A percentile compares a stretch with the other conserved stretches of the same genome.
These are phyloP conservation scores for Blastobotrys peoriensis DNA, from an alignment of 805 yeast genomes.

Conservation along the genomic window DNA sequence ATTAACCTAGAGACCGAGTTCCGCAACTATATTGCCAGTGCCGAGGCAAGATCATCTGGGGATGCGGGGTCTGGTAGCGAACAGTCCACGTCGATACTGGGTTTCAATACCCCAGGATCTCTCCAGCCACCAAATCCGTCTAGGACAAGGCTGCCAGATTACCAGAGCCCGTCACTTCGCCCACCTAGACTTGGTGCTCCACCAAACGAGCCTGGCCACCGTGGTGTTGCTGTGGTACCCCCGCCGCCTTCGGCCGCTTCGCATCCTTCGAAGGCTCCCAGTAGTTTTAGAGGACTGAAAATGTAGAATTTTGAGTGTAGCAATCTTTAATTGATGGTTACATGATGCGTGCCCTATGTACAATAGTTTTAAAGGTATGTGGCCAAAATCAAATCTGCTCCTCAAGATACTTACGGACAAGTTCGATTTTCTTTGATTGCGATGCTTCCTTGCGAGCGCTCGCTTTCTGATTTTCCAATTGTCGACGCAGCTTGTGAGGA, in stretches of 20 bases:
- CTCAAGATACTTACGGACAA: slow-evolving; percentile 38
- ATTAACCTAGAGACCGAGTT: slow-evolving; percentile 24
- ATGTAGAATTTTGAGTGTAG: slow-evolving; percentile 4
- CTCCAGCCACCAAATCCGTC: background rate
- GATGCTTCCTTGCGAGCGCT: slow-evolving; percentile 27
- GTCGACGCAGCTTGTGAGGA: slow-evolving; percentile 43
- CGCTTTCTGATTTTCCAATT: slow-evolving; percentile 41
- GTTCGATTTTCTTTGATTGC: slow-evolving; percentile 26
- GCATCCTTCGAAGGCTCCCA: too few relatives aligned
- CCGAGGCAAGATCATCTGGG: background rate
- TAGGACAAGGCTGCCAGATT: slow-evolving; percentile 13
- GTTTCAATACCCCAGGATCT: background rate
- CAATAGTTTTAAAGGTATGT: slow-evolving; percentile 7
- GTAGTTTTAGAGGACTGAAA: background rate
- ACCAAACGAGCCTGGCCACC: too few relatives aligned
- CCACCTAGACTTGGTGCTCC: too few relatives aligned
- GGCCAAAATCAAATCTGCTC: too few relatives aligned
- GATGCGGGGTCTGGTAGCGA: slow-evolving; percentile 22
- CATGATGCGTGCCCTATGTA: slow-evolving; percentile 12
- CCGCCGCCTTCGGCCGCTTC: too few relatives aligned
- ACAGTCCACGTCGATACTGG: background rate
- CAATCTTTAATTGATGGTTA: too few relatives aligned
- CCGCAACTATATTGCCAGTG: slow-evolving; percentile 8
- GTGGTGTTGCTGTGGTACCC: too few relatives aligned
- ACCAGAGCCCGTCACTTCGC: background rate